phyloP scores from a whole-genome alignment of 1,284 basidiomycete species.

The Ganoderma lingzhi region DNA sequence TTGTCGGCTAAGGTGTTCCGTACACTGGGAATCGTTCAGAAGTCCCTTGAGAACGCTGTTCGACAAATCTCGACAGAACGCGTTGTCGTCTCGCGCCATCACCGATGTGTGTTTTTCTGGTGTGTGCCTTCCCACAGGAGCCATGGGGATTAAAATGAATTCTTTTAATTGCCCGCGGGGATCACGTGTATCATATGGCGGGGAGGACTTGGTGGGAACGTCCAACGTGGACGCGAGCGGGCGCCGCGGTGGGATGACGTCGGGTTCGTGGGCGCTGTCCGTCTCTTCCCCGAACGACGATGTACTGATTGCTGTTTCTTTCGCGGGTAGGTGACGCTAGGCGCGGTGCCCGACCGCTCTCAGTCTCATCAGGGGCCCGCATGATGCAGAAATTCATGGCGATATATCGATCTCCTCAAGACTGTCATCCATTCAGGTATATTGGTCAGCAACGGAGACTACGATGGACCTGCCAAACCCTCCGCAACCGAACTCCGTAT shows the following conservation, averaged over 20 bases:
- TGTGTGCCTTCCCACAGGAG: not conserved
- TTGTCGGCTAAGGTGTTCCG: not conserved
- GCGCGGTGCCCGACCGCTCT: not conserved
- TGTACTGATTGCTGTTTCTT: not conserved
- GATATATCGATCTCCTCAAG: not conserved
- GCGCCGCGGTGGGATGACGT: not conserved
- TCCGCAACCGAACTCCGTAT: not conserved
- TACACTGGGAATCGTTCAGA: not conserved
- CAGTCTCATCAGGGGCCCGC: not conserved
- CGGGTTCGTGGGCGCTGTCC: not conserved
- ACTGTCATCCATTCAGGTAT: too few species aligned
- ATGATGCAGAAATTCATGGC: not conserved
- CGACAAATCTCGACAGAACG: not conserved
- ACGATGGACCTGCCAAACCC: not conserved
- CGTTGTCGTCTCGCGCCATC: not conserved
- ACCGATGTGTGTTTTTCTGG: too few species aligned
- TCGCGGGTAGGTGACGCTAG: not conserved
- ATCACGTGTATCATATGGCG: not conserved
- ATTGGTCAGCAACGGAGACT: too few species aligned
- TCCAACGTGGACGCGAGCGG: not conserved
- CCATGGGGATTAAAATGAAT: not conserved
- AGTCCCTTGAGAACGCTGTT: not conserved
- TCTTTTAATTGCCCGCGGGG: not conserved
- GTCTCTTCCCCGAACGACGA: not conserved
- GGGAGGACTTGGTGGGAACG: not conserved